Conservation (phyloP, 1,139 yeast species). For the Candida tropicalis region DNA sequence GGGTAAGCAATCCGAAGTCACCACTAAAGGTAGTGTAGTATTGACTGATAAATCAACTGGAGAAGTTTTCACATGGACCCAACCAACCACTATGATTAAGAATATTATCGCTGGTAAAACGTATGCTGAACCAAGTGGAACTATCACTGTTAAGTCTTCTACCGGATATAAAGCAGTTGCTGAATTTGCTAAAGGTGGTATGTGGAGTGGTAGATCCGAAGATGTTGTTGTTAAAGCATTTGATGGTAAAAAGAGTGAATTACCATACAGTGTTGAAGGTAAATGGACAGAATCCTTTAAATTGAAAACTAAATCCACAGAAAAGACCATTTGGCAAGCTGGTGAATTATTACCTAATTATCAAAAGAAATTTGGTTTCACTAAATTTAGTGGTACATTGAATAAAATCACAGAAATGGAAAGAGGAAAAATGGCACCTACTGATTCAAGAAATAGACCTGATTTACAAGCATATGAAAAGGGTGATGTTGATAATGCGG, state of each 20-base stretch:
- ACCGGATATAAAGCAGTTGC: constrained; percentile 69
- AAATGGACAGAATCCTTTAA: constrained; percentile 74
- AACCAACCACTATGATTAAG: constrained; percentile 80
- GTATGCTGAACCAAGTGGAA: constrained; percentile 84
- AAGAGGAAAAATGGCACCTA: constrained; percentile 66
- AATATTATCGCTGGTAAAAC: constrained; percentile 94
- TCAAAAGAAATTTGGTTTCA: constrained; percentile 77
- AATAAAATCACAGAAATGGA: constrained; percentile 79
- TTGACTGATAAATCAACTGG: constrained; percentile 62
- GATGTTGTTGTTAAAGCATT: constrained; percentile 62
- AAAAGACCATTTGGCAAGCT: constrained; percentile 62
- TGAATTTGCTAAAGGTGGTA: constrained; percentile 69
- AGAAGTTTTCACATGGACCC: constrained; percentile 75
- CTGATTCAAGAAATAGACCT: constrained; percentile 89
- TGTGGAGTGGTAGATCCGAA: constrained; percentile 90
- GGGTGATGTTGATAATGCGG: constrained; percentile 73
- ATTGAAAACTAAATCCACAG: constrained; percentile 43
- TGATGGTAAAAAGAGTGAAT: constrained; percentile 39
- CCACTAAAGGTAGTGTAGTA: constrained; percentile 68
- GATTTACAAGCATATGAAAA: constrained; percentile 75
- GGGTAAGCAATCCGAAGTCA: constrained; percentile 90
- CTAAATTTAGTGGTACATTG: constrained; percentile 77
- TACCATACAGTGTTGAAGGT: constrained; percentile 55
- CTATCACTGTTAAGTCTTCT: constrained; percentile 67
- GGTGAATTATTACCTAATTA: constrained; percentile 64